Conservation (phyloP, 1,139 yeast species). For the Casaregolazyma lundiana region DNA sequence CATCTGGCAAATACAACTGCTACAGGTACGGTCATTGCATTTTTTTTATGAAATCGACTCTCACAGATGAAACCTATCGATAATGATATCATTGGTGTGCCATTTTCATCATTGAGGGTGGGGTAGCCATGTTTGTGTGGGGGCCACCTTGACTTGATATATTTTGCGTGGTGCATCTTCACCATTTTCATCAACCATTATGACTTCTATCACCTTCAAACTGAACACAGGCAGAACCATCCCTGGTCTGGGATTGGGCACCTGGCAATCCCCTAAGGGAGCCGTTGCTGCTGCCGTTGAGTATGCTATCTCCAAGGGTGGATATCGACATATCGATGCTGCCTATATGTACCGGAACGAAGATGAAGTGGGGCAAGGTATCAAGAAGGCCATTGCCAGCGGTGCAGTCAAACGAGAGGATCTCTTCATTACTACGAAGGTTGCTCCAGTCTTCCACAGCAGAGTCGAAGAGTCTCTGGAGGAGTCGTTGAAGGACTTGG, state of each 20-base stretch:
- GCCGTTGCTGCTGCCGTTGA: slow-evolving; percentile 58
- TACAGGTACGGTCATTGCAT: too few species aligned
- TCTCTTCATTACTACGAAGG: slow-evolving; percentile 72
- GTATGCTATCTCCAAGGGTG: slow-evolving; percentile 55
- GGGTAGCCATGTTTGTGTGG: too few species aligned
- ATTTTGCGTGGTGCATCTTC: not conserved
- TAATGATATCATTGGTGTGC: too few species aligned
- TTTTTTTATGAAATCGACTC: too few species aligned
- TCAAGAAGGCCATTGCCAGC: slow-evolving; percentile 50
- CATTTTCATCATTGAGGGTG: too few species aligned
- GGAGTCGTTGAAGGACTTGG: slow-evolving; percentile 58
- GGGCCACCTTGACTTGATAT: not conserved
- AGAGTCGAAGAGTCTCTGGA: slow-evolving; percentile 57
- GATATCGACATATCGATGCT: slow-evolving; percentile 76
- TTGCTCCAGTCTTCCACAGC: slow-evolving; percentile 66
- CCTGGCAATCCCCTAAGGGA: slow-evolving; percentile 64
- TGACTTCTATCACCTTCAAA: slow-evolving; percentile 22
- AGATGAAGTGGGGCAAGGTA: slow-evolving; percentile 55
- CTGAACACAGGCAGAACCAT: slow-evolving; percentile 61
- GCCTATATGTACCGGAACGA: slow-evolving; percentile 69
- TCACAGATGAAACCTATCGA: too few species aligned
- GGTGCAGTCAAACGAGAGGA: slow-evolving; percentile 67
- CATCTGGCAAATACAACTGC: too few species aligned
- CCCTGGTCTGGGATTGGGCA: slow-evolving; percentile 61
- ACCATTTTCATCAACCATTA: not conserved